Evolutionary conservation across 2,329 filamentous ascomycete genomes (phyloP).

Genomic region (Aspergillus tanneri): DNA sequence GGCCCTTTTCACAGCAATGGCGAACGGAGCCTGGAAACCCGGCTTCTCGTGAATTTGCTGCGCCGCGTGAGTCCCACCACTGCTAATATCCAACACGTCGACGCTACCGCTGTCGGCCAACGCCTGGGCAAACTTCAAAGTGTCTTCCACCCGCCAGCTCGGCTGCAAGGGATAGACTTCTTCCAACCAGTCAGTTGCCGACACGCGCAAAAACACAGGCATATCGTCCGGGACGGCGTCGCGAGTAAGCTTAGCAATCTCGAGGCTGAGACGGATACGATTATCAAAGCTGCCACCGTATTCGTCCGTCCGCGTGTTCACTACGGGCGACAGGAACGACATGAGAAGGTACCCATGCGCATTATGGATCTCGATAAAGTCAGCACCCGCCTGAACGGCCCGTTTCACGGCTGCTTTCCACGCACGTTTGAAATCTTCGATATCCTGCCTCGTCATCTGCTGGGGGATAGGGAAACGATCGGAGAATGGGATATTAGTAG

Average conservation of each 20-base stretch:
- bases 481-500: conserved; percentile 62
- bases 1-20: conserved; percentile 67
- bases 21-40: conserved; percentile 72
- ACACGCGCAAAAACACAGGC: conserved; percentile 71
- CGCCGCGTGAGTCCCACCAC: conserved; percentile 8
- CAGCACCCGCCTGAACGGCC: conserved; percentile 68
- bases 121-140: conserved; percentile 61
- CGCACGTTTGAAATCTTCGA: conserved; percentile 60
- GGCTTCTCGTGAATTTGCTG: conserved; percentile 50
- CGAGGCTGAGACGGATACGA: conserved; percentile 64
- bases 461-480: conserved; percentile 61
- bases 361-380: conserved; percentile 75
- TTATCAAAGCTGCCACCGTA: conserved; percentile 59
- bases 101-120: conserved; percentile 68
- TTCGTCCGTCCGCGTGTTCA: conserved; percentile 65
- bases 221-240: conserved; percentile 62
- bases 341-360: conserved; percentile 77
- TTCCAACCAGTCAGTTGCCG: conserved; percentile 72
- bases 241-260: conserved; percentile 64
- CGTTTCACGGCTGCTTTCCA: conserved; percentile 61
- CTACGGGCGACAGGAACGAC: conserved; percentile 65
- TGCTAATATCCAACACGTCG: conserved; percentile 80
- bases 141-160: conserved; percentile 69
- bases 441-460: conserved; percentile 67
- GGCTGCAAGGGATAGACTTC: conserved; percentile 55